Conservation (phyloP, 305 asterid species). For the Solanum hybrid region DNA sequence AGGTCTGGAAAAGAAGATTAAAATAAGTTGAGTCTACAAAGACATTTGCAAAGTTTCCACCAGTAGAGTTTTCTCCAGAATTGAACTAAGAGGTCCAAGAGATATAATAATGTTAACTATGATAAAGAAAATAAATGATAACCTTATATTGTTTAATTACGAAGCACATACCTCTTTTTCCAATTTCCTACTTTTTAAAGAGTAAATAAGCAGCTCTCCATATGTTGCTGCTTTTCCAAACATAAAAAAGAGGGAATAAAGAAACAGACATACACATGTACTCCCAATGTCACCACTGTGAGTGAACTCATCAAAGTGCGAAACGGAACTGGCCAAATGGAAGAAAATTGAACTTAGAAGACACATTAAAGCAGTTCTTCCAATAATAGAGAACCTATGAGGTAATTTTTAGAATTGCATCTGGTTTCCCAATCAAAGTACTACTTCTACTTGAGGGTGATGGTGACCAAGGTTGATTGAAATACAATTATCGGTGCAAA, state of each 20-base stretch:
- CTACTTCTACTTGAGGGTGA: neutral
- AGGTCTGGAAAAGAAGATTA: neutral
- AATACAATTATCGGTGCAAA: neutral
- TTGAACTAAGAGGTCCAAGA: neutral
- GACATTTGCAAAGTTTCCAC: neutral
- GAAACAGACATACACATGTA: neutral
- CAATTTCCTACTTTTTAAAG: conserved; percentile 21
- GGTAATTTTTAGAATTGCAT: neutral
- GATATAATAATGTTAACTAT: neutral
- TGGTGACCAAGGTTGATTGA: neutral
- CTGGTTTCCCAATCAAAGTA: neutral
- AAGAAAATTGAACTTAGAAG: neutral
- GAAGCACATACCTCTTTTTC: conserved; percentile 28
- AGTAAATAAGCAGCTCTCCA: neutral
- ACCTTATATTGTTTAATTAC: neutral
- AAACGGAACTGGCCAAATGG: neutral
- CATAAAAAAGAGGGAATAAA: neutral
- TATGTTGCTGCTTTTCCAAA: neutral
- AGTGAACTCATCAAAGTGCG: neutral
- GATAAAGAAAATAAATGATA: neutral
- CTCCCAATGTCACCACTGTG: neutral
- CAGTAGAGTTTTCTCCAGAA: neutral
- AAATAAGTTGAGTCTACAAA: neutral
- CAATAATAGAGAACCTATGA: neutral
- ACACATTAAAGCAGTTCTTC: neutral